Evolutionary conservation across 257 asterid species (phyloP), one percentile per base, ranked within the genome.

Genomic region (Paraleonurus japonicus): DNA sequence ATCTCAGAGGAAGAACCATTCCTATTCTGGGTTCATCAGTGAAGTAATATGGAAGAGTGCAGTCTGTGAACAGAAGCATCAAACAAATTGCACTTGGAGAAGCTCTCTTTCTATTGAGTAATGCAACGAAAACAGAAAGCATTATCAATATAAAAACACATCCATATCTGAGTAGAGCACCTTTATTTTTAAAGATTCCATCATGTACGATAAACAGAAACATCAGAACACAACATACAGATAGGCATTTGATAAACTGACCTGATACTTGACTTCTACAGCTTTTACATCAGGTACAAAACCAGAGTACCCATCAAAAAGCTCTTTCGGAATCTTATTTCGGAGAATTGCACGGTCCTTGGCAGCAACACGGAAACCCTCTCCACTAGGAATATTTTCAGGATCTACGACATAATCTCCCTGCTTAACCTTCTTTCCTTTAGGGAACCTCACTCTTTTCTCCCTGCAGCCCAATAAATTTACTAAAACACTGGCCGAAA

Each of bases 361-460:
- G 48, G 97, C 95, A 26, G 89, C 98, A 76, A 80, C 43, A 2
- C 82, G 86, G 41, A 97, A 82, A 66, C 88, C 80, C 73, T 73
- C 72, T 57, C 68, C 27, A 47, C 67, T 59, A 19, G 90, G 84
- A 54, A 75, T 27, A 47, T 74, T 89, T 74, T 76, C 87, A 24
- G 75, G 65, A 76, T 81, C 86, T n/a, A 30, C 19, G 17, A 86
- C 89, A 79, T 57, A 30, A 47, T 91, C 96, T 30, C 83, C 96
- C 61, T 53, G 71, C 87, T 87, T 92, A 65, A 79, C 76, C 86
- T 92, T 95, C 83, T 88, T 95, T 35, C 99, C 99, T 75, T 92
- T 95, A 9, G 99, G 99, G 78, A 92, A 92, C 86, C 98, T 84
- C 70, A 81, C 88, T 75, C 81, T 79, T 76, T 92, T 95, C 80